Percentiles rank a stretch among this genome's conserved stretches.
These are phyloP conservation scores for Fonsecaea pugnacius DNA, from an alignment of 2,329 filamentous ascomycete species.

Conservation along the genomic window DNA sequence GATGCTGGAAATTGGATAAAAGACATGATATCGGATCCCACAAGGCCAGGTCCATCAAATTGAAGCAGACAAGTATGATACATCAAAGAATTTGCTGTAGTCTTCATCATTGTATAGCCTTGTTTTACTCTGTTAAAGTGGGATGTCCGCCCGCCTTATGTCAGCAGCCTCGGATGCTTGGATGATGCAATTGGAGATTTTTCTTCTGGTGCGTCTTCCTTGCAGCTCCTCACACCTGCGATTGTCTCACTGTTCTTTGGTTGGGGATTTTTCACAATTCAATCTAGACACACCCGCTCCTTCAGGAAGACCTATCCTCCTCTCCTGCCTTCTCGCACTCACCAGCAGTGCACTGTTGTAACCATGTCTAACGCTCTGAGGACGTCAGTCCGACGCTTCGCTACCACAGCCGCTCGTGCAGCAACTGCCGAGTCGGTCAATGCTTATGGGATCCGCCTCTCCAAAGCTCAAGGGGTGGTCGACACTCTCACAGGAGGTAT, in stretches of 20 bases:
- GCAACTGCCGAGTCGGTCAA: slow-evolving; percentile 45
- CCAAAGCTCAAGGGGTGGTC: slow-evolving; percentile 77
- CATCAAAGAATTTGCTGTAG: neutral
- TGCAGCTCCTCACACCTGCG: neutral
- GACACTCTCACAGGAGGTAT: slow-evolving; percentile 81
- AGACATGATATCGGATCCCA: neutral
- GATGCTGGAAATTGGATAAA: neutral
- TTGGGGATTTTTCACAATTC: neutral
- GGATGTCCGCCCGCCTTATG: neutral
- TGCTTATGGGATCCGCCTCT: slow-evolving; percentile 71
- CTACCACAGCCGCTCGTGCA: slow-evolving; percentile 63
- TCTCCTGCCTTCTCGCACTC: neutral
- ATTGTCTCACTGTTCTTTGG: neutral
- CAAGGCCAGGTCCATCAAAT: neutral
- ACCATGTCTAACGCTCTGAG: slow-evolving; percentile 32
- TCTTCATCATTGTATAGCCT: neutral
- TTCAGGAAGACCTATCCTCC: neutral
- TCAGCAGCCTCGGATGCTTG: slow-evolving; percentile 7
- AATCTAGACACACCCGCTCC: neutral
- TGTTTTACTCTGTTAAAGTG: neutral
- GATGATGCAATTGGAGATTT: slow-evolving; percentile 16
- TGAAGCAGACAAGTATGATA: neutral
- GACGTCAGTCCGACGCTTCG: slow-evolving; percentile 61
- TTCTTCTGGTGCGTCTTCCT: neutral
- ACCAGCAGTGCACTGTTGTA: neutral